Percentiles rank a stretch among this genome's conserved stretches.
Conservation (phyloP, 345 rosid genomes). For the Arabidopsis thaliana region DNA sequence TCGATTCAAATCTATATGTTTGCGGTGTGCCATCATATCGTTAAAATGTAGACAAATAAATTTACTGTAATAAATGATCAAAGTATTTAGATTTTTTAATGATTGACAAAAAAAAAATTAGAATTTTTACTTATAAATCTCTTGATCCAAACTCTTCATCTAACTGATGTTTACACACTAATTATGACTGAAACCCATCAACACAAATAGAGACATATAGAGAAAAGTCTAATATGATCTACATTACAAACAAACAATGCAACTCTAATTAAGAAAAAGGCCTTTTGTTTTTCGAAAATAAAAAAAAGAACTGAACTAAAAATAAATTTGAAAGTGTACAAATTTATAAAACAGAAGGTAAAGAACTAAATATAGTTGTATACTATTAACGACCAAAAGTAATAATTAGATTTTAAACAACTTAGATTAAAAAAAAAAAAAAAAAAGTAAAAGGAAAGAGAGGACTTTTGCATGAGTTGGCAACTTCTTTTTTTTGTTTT, state of each 20-base stretch:
- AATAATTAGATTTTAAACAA: slow-evolving; percentile 23
- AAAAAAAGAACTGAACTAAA: background rate
- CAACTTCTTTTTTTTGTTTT: slow-evolving; percentile 37
- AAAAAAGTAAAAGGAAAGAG: slow-evolving; percentile 41
- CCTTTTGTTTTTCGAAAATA: background rate
- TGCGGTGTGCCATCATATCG: background rate
- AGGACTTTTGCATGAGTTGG: slow-evolving; percentile 48
- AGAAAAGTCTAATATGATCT: slow-evolving; percentile 14
- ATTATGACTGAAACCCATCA: background rate
- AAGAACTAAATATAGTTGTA: background rate
- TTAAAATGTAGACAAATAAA: background rate
- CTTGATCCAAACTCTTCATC: slow-evolving; percentile 15
- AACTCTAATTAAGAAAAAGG: slow-evolving; percentile 4
- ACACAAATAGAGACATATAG: background rate
- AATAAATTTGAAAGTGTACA: background rate
- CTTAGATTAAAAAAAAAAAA: slow-evolving; percentile 4
- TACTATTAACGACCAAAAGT: background rate
- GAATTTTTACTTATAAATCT: background rate
- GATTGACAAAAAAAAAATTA: no score
- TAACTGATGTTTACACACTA: slow-evolving; percentile 15
- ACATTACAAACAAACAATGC: slow-evolving; percentile 1
- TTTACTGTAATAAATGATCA: background rate
- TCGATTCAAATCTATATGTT: background rate
- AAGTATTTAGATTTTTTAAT: background rate
- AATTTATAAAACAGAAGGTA: background rate